phyloP scores from a whole-genome alignment of 2,329 filamentous ascomycete species.

The Colletotrichum costaricense region DNA sequence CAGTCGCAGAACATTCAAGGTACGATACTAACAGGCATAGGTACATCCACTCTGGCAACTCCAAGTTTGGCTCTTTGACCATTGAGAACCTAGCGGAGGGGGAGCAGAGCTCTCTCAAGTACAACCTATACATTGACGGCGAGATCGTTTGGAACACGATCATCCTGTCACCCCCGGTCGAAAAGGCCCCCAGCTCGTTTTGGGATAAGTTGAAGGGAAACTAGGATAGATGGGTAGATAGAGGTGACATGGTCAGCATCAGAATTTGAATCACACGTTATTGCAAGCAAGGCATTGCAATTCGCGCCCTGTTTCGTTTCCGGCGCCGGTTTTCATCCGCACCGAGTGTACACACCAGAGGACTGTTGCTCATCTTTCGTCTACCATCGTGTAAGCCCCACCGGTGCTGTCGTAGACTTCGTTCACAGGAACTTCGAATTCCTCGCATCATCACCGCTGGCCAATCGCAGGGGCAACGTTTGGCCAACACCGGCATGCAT shows the following conservation, averaged over 20 bases:
- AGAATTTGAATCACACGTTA: background rate
- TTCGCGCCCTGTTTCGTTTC: no score
- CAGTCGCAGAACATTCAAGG: background rate
- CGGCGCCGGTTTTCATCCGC: background rate
- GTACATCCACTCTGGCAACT: slow-evolving; percentile 86
- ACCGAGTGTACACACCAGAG: background rate
- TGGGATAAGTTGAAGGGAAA: slow-evolving; percentile 56
- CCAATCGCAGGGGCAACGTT: background rate
- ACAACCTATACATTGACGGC: slow-evolving; percentile 86
- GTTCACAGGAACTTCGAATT: background rate
- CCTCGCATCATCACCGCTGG: background rate
- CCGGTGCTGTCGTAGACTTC: background rate
- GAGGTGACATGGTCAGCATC: background rate
- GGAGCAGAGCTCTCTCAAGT: slow-evolving; percentile 80
- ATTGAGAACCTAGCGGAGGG: slow-evolving; percentile 75
- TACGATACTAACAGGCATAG: slow-evolving; percentile 51
- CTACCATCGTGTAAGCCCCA: background rate
- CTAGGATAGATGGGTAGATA: slow-evolving; percentile 6
- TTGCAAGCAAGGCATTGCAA: background rate
- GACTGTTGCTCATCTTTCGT: no score
- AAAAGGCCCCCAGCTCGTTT: slow-evolving; percentile 51
- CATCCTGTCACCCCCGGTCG: slow-evolving; percentile 60
- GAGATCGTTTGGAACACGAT: slow-evolving; percentile 79
- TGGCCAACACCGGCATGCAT: background rate
- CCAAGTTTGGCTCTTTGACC: slow-evolving; percentile 87